These are phyloP conservation scores for Candida verbasci DNA, from an alignment of 805 yeast species.

Conservation along the genomic window DNA sequence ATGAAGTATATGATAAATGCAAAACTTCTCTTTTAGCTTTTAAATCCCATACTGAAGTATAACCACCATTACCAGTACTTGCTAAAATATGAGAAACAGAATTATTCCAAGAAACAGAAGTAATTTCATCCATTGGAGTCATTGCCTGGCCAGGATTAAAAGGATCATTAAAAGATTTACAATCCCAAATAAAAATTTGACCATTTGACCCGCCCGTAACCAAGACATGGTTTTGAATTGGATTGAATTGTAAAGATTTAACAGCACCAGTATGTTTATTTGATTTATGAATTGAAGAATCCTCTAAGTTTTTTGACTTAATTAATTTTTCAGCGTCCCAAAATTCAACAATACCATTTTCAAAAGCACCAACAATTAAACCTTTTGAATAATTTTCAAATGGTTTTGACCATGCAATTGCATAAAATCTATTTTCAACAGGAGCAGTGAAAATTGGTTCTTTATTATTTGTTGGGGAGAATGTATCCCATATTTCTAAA, in stretches of 20 bases:
- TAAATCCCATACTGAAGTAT: slow-evolving; percentile 91
- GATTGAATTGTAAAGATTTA: slow-evolving; percentile 71
- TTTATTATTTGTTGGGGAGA: slow-evolving; percentile 28
- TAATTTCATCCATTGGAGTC: slow-evolving; percentile 76
- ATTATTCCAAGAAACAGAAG: slow-evolving; percentile 86
- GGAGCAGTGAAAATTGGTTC: slow-evolving; percentile 32
- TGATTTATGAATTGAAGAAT: slow-evolving; percentile 47
- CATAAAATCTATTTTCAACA: slow-evolving; percentile 53
- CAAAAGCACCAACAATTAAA: slow-evolving; percentile 83
- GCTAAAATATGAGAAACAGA: slow-evolving; percentile 83
- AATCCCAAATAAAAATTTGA: slow-evolving; percentile 88
- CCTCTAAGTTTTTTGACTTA: slow-evolving; percentile 34
- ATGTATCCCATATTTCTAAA: slow-evolving; percentile 77
- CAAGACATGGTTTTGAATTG: slow-evolving; percentile 62
- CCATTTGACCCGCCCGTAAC: slow-evolving; percentile 90
- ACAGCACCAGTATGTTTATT: slow-evolving; percentile 65
- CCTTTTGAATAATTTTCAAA: slow-evolving; percentile 46
- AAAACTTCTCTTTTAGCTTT: slow-evolving; percentile 84
- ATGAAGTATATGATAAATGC: slow-evolving; percentile 69
- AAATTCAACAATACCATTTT: slow-evolving; percentile 72
- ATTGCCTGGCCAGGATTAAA: slow-evolving; percentile 72
- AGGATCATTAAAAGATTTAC: slow-evolving; percentile 55
- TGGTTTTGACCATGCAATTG: slow-evolving; percentile 76
- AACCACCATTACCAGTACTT: slow-evolving; percentile 79
- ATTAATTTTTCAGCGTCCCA: slow-evolving; percentile 64